A percentile compares a stretch with the other conserved stretches of the same genome.
These are phyloP conservation scores for Prunus davidiana DNA, from an alignment of 306 rosid genomes.

Conservation along the genomic window DNA sequence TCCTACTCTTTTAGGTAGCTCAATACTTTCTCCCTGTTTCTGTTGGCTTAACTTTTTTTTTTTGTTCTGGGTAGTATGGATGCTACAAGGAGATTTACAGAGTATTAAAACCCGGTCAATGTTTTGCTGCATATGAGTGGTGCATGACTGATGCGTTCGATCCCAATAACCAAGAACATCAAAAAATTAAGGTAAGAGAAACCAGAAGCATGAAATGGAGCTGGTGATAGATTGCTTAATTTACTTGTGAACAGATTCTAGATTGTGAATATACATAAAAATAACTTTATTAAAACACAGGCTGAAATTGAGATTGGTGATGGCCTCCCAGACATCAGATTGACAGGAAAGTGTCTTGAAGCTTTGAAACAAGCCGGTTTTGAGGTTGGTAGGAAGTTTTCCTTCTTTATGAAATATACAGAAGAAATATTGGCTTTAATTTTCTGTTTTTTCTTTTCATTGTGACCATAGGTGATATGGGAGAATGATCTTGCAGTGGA, in stretches of 20 bases:
- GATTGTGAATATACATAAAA: neutral
- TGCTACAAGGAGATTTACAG: conserved; percentile 94
- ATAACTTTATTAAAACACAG: conserved; percentile 33
- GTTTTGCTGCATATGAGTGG: conserved; percentile 97
- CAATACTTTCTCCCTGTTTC: neutral
- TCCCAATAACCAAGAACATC: conserved; percentile 66
- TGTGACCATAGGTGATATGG: conserved; percentile 64
- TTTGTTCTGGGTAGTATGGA: conserved; percentile 49
- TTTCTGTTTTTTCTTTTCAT: neutral
- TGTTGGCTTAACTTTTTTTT: conserved; percentile 20
- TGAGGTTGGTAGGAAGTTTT: conserved; percentile 60
- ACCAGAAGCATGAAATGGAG: conserved; percentile 3
- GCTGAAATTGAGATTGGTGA: conserved; percentile 94
- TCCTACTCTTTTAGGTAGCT: neutral
- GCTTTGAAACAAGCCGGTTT: conserved; percentile 92
- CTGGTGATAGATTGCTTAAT: neutral
- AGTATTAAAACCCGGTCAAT: conserved; percentile 90
- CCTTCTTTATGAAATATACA: conserved; percentile 6
- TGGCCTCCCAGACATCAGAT: conserved; percentile 94
- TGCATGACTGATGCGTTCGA: conserved; percentile 91
- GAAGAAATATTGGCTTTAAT: conserved; percentile 6
- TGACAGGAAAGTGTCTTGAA: conserved; percentile 77
- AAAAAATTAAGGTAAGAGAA: conserved; percentile 71
- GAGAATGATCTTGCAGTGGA: conserved; percentile 73
- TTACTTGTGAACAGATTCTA: neutral